Percentiles rank a stretch among this genome's conserved stretches.
Evolutionary conservation across 805 yeast genomes (phyloP).

Genomic region (Hemisphaericaspora nanyangensis): DNA sequence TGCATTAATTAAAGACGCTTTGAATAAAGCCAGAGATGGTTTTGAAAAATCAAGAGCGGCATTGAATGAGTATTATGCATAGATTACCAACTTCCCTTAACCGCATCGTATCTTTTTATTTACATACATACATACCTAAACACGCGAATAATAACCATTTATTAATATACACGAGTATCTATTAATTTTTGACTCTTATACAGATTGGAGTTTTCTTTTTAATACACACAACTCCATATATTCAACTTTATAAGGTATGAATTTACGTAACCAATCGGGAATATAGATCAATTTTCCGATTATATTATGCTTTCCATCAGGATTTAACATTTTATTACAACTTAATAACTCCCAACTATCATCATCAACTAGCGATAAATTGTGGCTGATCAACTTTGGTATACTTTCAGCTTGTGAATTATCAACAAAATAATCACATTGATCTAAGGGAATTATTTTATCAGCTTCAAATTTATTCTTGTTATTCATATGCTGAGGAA

Average conservation of each 20-base stretch:
- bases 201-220: conserved; percentile 9
- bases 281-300: conserved; percentile 52
- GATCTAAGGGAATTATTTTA: conserved; percentile 44
- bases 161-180: neutral
- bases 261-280: conserved; percentile 31
- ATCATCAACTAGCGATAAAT: conserved; percentile 1
- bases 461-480: conserved; percentile 60
- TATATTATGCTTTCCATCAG: conserved; percentile 49
- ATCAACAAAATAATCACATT: conserved; percentile 74
- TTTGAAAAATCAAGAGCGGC: conserved; percentile 49
- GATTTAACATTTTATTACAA: conserved; percentile 52
- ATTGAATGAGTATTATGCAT: conserved; percentile 48
- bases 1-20: conserved; percentile 49
- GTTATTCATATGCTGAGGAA: conserved; percentile 73
- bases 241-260: conserved; percentile 32
- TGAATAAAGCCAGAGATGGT: conserved; percentile 47
- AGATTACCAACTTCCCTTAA: too few relatives aligned
- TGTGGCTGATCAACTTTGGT: conserved; percentile 31
- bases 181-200: neutral
- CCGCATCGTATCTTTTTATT: too few relatives aligned
- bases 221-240: conserved; percentile 51
- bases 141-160: neutral
- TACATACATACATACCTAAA: too few relatives aligned
- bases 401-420: conserved; percentile 29
- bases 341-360: conserved; percentile 45